Evolutionary conservation across 176 grass and related monocot genomes (phyloP).

Genomic region (Avena atlantica): DNA sequence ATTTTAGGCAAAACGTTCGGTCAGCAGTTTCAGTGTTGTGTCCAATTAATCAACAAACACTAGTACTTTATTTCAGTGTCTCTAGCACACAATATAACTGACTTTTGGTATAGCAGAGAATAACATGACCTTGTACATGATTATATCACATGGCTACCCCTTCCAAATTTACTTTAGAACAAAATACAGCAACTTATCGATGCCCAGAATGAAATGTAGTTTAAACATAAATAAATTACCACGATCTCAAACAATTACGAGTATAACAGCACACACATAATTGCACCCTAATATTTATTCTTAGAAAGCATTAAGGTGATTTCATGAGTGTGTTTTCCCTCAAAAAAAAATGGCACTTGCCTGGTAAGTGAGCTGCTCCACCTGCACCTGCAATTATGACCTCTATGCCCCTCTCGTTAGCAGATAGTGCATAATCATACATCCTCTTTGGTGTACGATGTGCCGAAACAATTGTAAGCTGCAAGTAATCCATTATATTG

Average conservation of each 20-base stretch:
- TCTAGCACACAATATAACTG: neutral
- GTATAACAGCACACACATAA: neutral
- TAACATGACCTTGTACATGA: neutral
- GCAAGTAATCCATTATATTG: slow-evolving; percentile 32
- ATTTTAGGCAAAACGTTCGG: slow-evolving; percentile 7
- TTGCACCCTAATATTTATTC: neutral
- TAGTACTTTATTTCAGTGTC: neutral
- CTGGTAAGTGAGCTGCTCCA: slow-evolving; percentile 94
- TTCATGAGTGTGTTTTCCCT: neutral
- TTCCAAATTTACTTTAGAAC: neutral
- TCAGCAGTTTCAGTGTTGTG: neutral
- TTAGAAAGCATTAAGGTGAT: slow-evolving; percentile 4
- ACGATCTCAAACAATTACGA: neutral
- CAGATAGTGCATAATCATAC: slow-evolving; percentile 72
- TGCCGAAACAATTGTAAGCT: slow-evolving; percentile 94
- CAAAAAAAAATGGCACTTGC: slow-evolving; percentile 38
- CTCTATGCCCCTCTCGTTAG: slow-evolving; percentile 78
- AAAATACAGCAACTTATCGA: neutral
- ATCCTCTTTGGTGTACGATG: slow-evolving; percentile 86
- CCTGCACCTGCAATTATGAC: slow-evolving; percentile 94
- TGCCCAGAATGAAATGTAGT: slow-evolving; percentile 16
- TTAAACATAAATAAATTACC: neutral
- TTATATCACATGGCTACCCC: slow-evolving; percentile 14
- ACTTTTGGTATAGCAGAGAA: neutral
- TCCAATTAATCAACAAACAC: neutral